phyloP scores from a whole-genome alignment of 768 basidiomycete species.

The Leccinum variicolor region DNA sequence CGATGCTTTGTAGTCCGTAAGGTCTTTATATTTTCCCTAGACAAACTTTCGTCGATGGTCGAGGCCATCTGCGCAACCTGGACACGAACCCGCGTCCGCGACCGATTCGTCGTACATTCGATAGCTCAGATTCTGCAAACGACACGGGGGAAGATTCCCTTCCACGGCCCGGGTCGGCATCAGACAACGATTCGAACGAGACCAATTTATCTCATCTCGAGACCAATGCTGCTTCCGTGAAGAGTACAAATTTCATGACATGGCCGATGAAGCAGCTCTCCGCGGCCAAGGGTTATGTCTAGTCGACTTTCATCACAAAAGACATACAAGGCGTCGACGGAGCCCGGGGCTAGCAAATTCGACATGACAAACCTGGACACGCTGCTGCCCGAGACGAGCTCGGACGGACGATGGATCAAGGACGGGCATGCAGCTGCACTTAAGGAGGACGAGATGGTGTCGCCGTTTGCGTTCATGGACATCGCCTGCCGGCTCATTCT shows the following conservation, averaged over 20 bases:
- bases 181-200: slow-evolving; percentile 18
- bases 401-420: slow-evolving; percentile 57
- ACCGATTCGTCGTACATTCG: slow-evolving; percentile 64
- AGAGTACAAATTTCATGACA: slow-evolving; percentile 69
- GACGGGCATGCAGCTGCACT: slow-evolving; percentile 38
- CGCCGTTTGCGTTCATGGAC: slow-evolving; percentile 96
- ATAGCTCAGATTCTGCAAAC: slow-evolving; percentile 76
- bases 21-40: too few relatives aligned
- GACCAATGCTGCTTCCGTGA: slow-evolving; percentile 24
- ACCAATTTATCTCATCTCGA: slow-evolving; percentile 13
- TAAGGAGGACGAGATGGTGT: slow-evolving; percentile 62
- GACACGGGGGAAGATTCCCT: slow-evolving; percentile 37
- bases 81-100: slow-evolving; percentile 30
- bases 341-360: slow-evolving; percentile 65
- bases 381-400: slow-evolving; percentile 45
- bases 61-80: slow-evolving; percentile 27
- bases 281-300: slow-evolving; percentile 49
- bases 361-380: slow-evolving; percentile 49
- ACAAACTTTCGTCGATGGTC: slow-evolving; percentile 51
- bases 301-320: slow-evolving; percentile 99
- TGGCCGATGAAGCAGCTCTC: slow-evolving; percentile 85
- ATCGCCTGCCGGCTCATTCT: slow-evolving; percentile 91
- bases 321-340: slow-evolving; percentile 75
- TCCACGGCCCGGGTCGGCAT: slow-evolving; percentile 14
- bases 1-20: too few relatives aligned